Evolutionary conservation across 331 rosid species (phyloP), one percentile per base, ranked within the genome.

Genomic region (Phaseolus coccineus): DNA sequence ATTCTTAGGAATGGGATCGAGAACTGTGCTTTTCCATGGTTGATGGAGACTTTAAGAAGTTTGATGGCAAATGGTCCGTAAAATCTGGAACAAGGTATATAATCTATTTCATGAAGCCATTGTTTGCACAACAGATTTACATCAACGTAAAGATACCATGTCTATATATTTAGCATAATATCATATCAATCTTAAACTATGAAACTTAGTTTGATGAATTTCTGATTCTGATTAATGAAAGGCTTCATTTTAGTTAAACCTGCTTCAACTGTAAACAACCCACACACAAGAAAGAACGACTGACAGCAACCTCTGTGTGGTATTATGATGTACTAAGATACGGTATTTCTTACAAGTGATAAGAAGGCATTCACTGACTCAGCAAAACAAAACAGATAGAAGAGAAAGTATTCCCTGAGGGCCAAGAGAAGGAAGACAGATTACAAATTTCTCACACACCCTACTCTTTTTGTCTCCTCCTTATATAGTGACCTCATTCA

Each of bases 21-120:
- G 96, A 93, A 74, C 99, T 95, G 66, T 93, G 67, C 71, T 95
- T 93, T 83, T 93, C 94, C 73, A 93, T 95, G 99, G 99, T 95
- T 77, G 99, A 95, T 79, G 98, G 99, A 69, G 99, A 95, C 84
- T 95, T 89, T 51, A 95, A 93, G 84, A 93, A 91, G 87, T 95
- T 91, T 82, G 98, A 95, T 71, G 99, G 99, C 44, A 93, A 93
- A 88, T 95, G 99, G 99, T 88, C 88, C 11, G 82, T 93, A 58
- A 91, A 91, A 83, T 91, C 91, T 70, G 94, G 93, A 77, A 85
- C 81, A 62, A 87, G 98, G 98, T 91, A 83, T 69, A 76, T 25
- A 9, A 59, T 66, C 57, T 73, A 6, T 59, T 66, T 79, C 77
- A 68, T 12, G 6, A 57, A 19, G 42, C 61, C n/a, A 39, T 40